phyloP scores from a whole-genome alignment of 257 asterid species.

The Knoxia roxburghii region DNA sequence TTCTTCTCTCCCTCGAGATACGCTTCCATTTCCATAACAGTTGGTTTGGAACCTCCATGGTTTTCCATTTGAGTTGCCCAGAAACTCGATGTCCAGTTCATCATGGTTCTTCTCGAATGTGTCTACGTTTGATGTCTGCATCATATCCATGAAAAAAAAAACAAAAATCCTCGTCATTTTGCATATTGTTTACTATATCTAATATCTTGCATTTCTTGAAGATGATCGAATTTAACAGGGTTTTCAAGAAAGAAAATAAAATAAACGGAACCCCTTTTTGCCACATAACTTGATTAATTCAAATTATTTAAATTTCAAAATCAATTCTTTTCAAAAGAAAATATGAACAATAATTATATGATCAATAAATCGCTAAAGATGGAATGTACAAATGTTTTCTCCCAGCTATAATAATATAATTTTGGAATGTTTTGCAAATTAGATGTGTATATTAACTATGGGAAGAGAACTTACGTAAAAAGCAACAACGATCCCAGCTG shows the following conservation, averaged over 20 bases:
- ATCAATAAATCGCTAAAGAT: not conserved
- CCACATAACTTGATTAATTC: too few relatives aligned
- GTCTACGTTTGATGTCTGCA: conserved; percentile 78
- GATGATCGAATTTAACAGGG: not conserved
- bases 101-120: conserved; percentile 90
- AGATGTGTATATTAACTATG: not conserved
- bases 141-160: too few relatives aligned
- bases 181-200: too few relatives aligned
- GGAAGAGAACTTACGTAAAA: conserved; percentile 55
- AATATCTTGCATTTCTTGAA: not conserved
- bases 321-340: not conserved
- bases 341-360: not conserved
- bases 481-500: conserved; percentile 89
- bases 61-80: conserved; percentile 67
- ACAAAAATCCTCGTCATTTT: not conserved
- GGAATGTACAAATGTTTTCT: not conserved
- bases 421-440: not conserved
- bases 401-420: not conserved
- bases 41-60: conserved; percentile 96
- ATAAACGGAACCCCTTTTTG: too few relatives aligned
- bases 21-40: conserved; percentile 83
- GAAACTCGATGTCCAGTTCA: conserved; percentile 80
- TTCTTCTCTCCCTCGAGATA: conserved; percentile 88
- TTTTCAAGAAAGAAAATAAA: too few relatives aligned
- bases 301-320: not conserved